These are phyloP conservation scores for Daldinia sp. DNA, from an alignment of 2,329 filamentous ascomycete species.

Conservation along the genomic window DNA sequence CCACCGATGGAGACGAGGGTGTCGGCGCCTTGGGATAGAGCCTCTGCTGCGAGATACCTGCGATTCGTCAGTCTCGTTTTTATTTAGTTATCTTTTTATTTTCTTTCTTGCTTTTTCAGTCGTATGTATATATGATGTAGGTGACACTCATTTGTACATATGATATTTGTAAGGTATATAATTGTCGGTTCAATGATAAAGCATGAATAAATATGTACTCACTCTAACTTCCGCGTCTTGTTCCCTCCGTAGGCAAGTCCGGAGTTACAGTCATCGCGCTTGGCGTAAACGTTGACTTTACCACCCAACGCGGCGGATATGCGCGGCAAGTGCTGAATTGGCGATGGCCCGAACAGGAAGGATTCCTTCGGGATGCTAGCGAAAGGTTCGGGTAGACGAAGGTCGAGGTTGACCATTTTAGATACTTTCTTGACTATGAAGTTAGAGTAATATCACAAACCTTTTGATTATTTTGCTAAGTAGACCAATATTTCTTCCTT, in stretches of 20 bases:
- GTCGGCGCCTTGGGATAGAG: conserved; percentile 66
- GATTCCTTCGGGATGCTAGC: conserved; percentile 70
- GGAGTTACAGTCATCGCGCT: conserved; percentile 78
- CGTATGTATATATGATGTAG: too few species aligned
- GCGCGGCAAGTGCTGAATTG: conserved; percentile 74
- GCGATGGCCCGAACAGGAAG: conserved; percentile 76
- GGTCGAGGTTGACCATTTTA: conserved; percentile 51
- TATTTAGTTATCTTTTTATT: too few species aligned
- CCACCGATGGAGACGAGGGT: conserved; percentile 76
- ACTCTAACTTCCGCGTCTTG: conserved; percentile 77
- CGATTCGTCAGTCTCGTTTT: not conserved
- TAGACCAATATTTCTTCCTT: not conserved
- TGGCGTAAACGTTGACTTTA: conserved; percentile 74
- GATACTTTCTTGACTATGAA: not conserved
- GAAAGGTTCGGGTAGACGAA: conserved; percentile 70
- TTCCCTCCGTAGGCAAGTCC: conserved; percentile 76
- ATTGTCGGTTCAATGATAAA: not conserved
- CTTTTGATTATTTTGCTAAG: not conserved
- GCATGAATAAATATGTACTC: conserved; percentile 31
- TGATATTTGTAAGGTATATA: not conserved
- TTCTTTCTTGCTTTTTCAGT: not conserved
- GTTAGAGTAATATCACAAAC: not conserved
- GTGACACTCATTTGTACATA: not conserved
- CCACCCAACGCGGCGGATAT: conserved; percentile 72
- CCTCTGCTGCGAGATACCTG: conserved; percentile 74